phyloP scores from a whole-genome alignment of 1,284 basidiomycete species.

The Trametes hirsuta region DNA sequence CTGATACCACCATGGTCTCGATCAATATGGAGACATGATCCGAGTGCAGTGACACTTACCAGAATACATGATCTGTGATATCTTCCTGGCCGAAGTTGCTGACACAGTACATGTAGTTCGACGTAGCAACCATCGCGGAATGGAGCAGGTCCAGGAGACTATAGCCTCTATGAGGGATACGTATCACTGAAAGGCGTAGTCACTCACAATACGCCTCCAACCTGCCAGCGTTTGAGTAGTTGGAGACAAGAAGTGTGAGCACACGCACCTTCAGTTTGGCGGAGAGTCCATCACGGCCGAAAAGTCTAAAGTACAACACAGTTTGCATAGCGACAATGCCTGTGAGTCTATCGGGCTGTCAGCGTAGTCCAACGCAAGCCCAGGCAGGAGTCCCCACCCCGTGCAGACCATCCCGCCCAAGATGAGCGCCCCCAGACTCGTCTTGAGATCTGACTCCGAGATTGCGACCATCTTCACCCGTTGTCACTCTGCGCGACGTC shows the following conservation, averaged over 20 bases:
- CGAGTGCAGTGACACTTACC: slow-evolving; percentile 18
- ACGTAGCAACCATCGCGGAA: slow-evolving; percentile 27
- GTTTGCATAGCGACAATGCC: slow-evolving; percentile 26
- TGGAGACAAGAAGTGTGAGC: not conserved
- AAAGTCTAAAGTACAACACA: slow-evolving; percentile 18
- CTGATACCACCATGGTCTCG: slow-evolving; percentile 1
- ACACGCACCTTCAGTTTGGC: slow-evolving; percentile 30
- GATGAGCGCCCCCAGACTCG: slow-evolving; percentile 29
- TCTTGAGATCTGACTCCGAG: slow-evolving; percentile 18
- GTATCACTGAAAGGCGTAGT: not conserved
- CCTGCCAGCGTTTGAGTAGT: slow-evolving; percentile 15
- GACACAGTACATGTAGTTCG: slow-evolving; percentile 30
- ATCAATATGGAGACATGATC: not conserved
- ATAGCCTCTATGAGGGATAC: not conserved
- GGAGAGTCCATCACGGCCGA: slow-evolving; percentile 17
- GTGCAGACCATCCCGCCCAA: slow-evolving; percentile 28
- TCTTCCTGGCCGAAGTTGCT: slow-evolving; percentile 22
- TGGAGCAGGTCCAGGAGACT: slow-evolving; percentile 32
- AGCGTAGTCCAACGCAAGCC: not conserved
- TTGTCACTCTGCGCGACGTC: not conserved
- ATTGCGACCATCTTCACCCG: slow-evolving; percentile 15
- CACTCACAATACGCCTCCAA: slow-evolving; percentile 26
- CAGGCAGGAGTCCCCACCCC: slow-evolving; percentile 17
- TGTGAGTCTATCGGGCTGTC: slow-evolving; percentile 23
- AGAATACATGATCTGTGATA: slow-evolving; percentile 30